Evolutionary conservation across 2,329 filamentous ascomycete genomes (phyloP).

Genomic region (Lasiodiplodia sp.): DNA sequence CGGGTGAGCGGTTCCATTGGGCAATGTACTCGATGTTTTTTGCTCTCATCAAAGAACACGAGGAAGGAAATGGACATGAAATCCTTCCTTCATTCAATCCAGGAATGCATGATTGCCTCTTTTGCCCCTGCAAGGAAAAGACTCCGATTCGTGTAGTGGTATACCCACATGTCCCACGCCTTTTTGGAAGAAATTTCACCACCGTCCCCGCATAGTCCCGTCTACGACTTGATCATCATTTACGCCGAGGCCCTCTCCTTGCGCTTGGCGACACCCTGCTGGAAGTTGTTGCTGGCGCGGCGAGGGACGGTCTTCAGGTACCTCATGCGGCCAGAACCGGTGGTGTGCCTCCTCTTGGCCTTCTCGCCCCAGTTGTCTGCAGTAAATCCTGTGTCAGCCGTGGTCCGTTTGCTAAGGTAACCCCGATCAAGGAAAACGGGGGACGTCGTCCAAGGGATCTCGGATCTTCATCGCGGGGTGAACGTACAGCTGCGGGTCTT

Average conservation of each 20-base stretch:
- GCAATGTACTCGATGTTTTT: conserved; percentile 29
- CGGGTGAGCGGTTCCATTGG: conserved; percentile 29
- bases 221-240: conserved; percentile 28
- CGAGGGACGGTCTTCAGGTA: conserved; percentile 92
- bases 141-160: conserved; percentile 28
- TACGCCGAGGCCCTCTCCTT: conserved; percentile 31
- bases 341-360: conserved; percentile 99
- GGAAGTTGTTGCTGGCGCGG: conserved; percentile 98
- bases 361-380: conserved; percentile 99
- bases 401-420: conserved; percentile 9
- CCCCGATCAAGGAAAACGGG: conserved; percentile 27
- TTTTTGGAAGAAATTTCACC: conserved; percentile 28
- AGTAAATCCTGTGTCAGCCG: conserved; percentile 39
- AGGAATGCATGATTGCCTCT: conserved; percentile 27
- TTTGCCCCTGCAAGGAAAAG: conserved; percentile 28
- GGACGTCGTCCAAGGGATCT: conserved; percentile 6
- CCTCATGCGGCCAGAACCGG: conserved; percentile 93
- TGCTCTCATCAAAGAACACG: conserved; percentile 28
- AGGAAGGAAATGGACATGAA: conserved; percentile 12
- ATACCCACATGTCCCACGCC: conserved; percentile 26
- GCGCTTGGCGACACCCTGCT: conserved; percentile 84
- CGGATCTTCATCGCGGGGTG: conserved; percentile 18
- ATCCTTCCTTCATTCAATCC: conserved; percentile 23
- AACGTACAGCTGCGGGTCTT: conserved; percentile 98
- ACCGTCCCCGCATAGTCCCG: conserved; percentile 14